These are phyloP conservation scores for Coemansia sp. DNA, from an alignment of 192 early-diverging fungal genomes.

Conservation along the genomic window DNA sequence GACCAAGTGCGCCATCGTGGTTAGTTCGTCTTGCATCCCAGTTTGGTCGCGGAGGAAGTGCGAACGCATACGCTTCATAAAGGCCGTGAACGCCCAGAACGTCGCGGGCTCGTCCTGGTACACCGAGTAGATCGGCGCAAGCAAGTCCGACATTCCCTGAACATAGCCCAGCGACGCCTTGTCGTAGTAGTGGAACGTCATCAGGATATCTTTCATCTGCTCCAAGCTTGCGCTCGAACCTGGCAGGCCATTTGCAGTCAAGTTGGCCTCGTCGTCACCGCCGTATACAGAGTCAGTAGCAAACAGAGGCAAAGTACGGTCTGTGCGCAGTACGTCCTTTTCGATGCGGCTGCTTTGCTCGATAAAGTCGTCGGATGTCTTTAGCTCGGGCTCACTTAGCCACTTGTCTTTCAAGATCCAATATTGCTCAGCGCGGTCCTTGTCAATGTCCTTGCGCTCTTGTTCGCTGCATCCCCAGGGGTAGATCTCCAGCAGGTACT, in stretches of 20 bases:
- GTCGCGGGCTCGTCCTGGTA: constrained; percentile 86
- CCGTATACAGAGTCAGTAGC: constrained; percentile 65
- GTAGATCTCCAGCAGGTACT: constrained; percentile 83
- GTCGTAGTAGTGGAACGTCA: constrained; percentile 90
- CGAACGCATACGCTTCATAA: constrained; percentile 89
- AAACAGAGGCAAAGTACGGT: constrained; percentile 84
- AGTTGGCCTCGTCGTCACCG: constrained; percentile 43
- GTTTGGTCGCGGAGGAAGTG: constrained; percentile 94
- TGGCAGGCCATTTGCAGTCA: constrained; percentile 45
- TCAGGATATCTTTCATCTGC: constrained; percentile 86
- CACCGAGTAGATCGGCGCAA: constrained; percentile 86
- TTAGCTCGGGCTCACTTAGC: constrained; percentile 62
- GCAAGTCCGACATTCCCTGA: constrained; percentile 97
- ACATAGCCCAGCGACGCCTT: constrained; percentile 74
- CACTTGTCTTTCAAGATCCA: constrained; percentile 66
- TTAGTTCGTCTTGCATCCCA: constrained; percentile 90
- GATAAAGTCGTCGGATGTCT: constrained; percentile 60
- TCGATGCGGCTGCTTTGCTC: constrained; percentile 82
- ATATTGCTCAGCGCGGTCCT: constrained; percentile 62
- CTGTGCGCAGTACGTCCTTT: constrained; percentile 97
- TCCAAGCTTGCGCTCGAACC: constrained; percentile 79
- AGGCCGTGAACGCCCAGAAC: constrained; percentile 90
- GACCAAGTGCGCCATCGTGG: constrained; percentile 76
- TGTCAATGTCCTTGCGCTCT: constrained; percentile 68
- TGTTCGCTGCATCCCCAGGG: constrained; percentile 78